Conservation (phyloP, 2,329 filamentous ascomycete genomes). For the Colletotrichum trifolii region DNA sequence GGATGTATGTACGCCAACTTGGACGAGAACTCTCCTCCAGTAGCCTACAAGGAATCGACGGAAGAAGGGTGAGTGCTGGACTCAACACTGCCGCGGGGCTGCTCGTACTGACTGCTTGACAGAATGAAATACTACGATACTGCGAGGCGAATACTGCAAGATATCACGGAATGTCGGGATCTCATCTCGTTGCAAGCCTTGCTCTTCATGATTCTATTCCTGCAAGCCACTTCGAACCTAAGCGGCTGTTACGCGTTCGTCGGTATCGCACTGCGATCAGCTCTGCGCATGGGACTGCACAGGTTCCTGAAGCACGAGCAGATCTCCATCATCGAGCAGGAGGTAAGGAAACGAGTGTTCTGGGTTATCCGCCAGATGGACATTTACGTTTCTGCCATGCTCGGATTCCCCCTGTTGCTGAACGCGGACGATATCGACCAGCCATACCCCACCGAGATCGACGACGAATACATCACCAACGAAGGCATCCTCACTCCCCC, state of each 20-base stretch:
- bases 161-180: constrained; percentile 77
- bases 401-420: constrained; percentile 74
- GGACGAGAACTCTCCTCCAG: constrained; percentile 60
- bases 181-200: constrained; percentile 79
- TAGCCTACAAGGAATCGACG: constrained; percentile 61
- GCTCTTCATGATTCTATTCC: constrained; percentile 82
- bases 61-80: constrained; percentile 63
- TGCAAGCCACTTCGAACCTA: constrained; percentile 82
- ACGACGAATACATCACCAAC: constrained; percentile 74
- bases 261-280: constrained; percentile 79
- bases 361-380: constrained; percentile 78
- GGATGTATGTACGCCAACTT: constrained; percentile 77
- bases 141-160: constrained; percentile 72
- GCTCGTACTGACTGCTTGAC: constrained; percentile 38
- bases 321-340: constrained; percentile 71
- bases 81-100: background rate
- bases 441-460: constrained; percentile 70
- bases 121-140: constrained; percentile 81
- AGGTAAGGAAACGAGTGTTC: constrained; percentile 73
- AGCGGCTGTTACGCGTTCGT: constrained; percentile 85
- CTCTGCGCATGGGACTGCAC: constrained; percentile 82
- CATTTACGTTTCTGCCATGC: constrained; percentile 74
- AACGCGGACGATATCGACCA: constrained; percentile 75
- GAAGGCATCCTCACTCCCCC: constrained; percentile 67
- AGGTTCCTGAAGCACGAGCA: constrained; percentile 74